Evolutionary conservation across 768 basidiomycete species (phyloP).

Genomic region (Megacollybia marginata): DNA sequence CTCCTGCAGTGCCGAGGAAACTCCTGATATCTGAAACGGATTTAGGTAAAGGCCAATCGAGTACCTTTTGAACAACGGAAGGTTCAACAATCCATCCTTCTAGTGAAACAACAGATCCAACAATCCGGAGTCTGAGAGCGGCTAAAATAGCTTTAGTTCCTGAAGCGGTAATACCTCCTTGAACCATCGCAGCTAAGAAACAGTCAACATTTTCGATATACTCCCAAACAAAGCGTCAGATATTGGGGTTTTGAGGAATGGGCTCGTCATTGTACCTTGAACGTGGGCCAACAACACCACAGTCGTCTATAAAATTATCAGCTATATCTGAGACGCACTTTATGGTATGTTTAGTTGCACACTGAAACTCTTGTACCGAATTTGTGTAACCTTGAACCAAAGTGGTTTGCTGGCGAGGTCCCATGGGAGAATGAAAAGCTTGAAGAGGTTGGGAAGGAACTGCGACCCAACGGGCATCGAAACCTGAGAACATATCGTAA

Average conservation of each 20-base stretch:
- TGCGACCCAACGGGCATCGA: constrained; percentile 14
- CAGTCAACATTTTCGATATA: constrained; percentile 8
- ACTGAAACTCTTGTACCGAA: constrained; percentile 25
- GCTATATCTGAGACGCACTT: constrained; percentile 3
- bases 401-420: constrained; percentile 11
- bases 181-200: not conserved
- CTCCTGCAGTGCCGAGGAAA: constrained; percentile 11
- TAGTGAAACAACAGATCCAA: constrained; percentile 8
- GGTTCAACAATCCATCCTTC: no score
- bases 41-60: constrained; percentile 16
- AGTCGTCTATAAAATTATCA: constrained; percentile 16
- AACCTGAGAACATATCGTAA: no score
- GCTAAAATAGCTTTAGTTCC: no score
- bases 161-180: not conserved
- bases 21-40: no score
- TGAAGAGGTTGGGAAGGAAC: constrained; percentile 22
- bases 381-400: constrained; percentile 29
- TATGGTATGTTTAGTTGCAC: constrained; percentile 8
- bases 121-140: not conserved
- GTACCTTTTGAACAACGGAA: constrained; percentile 18
- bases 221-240: constrained; percentile 23
- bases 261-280: constrained; percentile 15
- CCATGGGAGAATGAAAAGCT: constrained; percentile 20
- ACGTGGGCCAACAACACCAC: constrained; percentile 9
- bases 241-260: constrained; percentile 15